Evolutionary conservation across 2,329 filamentous ascomycete species (phyloP), one percentile per base, ranked within the genome.

Genomic region (Phoma sp.): DNA sequence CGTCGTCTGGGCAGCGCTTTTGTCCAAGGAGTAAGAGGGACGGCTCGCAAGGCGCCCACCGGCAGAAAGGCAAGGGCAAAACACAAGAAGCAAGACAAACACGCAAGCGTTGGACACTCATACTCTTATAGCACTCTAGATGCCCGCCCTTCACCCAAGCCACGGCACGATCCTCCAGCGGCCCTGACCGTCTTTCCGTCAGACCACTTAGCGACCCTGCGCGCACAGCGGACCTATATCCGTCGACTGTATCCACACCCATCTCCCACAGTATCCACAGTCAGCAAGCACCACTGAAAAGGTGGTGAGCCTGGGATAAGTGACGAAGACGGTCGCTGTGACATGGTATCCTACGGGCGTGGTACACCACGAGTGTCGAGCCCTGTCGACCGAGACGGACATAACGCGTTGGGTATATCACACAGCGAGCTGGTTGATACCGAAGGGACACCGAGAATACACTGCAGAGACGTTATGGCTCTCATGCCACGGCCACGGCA

Each of bases 101-200:
- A 15, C 33, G 8, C 25, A 21, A 40, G 24, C 22, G 50, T 57
- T 55, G 39, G 54, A 38, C 39, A 39, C 6, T 21, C 31, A 29
- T 6, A 38, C 29, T 32, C 39, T 36, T 45, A 31, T 25, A 49
- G 33, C 36, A 7, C 24, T n/a, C n/a, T 33, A 55, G 44, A 44
- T 36, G 13, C 45, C 36, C 39, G 35, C 24, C 45, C 45, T 55
- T 46, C 40, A 50, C 36, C 46, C 19, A 10, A 12, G 52, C 52
- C 52, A 45, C 41, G 46, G 52, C 46, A 55, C 45, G 46, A 36
- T 24, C 52, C 46, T 33, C 31, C n/a, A 9, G 10, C 52, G n/a
- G 52, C 36, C 46, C 41, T 50, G 35, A 24, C 45, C 51, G 45
- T 29, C 21, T 39, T 36, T 54, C 45, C 40, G 36, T 27, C 35